These are phyloP conservation scores for Crithidia sp. DNA, from an alignment of 208 protist genomes.

Conservation along the genomic window DNA sequence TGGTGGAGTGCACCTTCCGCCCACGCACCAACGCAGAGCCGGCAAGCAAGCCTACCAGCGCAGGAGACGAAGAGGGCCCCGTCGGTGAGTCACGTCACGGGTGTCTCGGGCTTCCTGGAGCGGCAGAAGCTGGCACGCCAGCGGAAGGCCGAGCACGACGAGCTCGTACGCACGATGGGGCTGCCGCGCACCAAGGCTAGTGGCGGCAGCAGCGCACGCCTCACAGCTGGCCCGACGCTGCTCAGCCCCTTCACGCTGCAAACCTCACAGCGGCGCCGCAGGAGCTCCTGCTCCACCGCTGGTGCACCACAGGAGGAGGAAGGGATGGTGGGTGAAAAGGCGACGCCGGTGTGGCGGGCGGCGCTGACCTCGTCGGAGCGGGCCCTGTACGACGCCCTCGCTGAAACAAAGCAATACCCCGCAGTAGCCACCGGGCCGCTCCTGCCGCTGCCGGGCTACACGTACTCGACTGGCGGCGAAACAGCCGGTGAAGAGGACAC, in stretches of 20 bases:
- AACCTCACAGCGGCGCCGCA: conserved; percentile 16
- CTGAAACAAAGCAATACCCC: conserved; percentile 4
- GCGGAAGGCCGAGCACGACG: conserved; percentile 53
- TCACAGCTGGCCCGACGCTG: conserved; percentile 4
- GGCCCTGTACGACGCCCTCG: conserved; percentile 21
- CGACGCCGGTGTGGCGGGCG: background rate
- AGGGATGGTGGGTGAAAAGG: background rate
- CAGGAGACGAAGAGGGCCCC: conserved; percentile 1
- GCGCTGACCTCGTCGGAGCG: conserved; percentile 23
- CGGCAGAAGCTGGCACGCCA: conserved; percentile 59
- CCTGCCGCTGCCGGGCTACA: conserved; percentile 20
- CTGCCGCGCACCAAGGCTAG: conserved; percentile 15
- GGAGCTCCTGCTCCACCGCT: background rate
- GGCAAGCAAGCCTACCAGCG: background rate
- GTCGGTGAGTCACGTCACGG: conserved; percentile 42
- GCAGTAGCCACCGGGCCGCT: conserved; percentile 6
- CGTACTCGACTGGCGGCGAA: background rate
- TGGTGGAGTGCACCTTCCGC: conserved; percentile 84
- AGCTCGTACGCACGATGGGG: conserved; percentile 45
- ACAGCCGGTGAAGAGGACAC: background rate
- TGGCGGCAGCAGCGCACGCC: background rate
- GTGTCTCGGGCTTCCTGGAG: conserved; percentile 63
- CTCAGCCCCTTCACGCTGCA: conserved; percentile 26
- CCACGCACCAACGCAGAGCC: conserved; percentile 60
- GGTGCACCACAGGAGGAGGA: background rate